Base-by-base conservation (phyloP, 768 basidiomycete genomes). In the Xerocomellus chrysenteron region DNA sequence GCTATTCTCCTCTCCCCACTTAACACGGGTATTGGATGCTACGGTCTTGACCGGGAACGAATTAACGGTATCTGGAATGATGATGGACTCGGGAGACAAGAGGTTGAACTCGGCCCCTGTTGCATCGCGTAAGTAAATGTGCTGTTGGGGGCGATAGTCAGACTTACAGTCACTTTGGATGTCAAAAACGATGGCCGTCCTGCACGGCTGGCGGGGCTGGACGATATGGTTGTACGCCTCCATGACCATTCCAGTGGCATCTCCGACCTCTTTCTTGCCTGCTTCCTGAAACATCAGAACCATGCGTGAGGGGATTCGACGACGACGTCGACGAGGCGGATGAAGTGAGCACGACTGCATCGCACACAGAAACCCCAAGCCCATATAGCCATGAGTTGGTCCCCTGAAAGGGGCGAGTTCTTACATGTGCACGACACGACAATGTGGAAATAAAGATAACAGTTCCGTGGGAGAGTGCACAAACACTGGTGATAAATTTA, bases 81-180 rank as follows among this genome's bases (percentile, higher is more conserved):
- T 48, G 10, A 51, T 45, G 3, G 32, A 45, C 1, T 37, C 10
- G 30, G 58, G 56, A 17, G 58, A 50, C 40, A 59, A 47, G 49
- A 59, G 54, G 55, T 52, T 58, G 19, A 58, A 57, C 45, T 58
- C 55, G 14, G 39, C 49, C 55, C 57, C 55, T 58, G 35, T 28
- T 21, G n/a, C 5, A 28, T 40, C 46, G 16, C 4, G 14, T 33
- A 8, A 21, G 41, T 33, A 17, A 33, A 13, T 33, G 32, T 16
- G 3, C 9, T n/a, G 6, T 12, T 49, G 3, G 13, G 28, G 16
- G 35, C 24, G 19, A 50, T 1, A 37, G 17, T 32, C 19, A 35
- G 7, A 30, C 57, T 36, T 41, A 58, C 55, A 50, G 33, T 58
- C 48, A 12, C 48, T 52, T 17, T 58, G 58, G 30, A 59, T 59